phyloP scores from a whole-genome alignment of 345 rosid genomes.

The Moricandia arvensis region DNA sequence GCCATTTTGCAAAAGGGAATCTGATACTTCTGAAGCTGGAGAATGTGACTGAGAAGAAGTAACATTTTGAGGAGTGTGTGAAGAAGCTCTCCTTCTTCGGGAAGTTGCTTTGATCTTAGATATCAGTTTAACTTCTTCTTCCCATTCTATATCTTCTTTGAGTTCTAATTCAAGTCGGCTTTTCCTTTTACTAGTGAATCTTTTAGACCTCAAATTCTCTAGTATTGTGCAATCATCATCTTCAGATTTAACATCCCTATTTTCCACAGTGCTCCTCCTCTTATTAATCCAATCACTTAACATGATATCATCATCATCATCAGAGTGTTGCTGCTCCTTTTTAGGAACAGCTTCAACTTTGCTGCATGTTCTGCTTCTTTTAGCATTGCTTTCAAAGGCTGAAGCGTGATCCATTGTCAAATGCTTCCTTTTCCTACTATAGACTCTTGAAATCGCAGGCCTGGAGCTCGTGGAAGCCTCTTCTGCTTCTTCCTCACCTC shows the following conservation, averaged over 20 bases:
- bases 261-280: not conserved
- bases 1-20: conserved; percentile 13
- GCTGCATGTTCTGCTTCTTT: not conserved
- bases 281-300: not conserved
- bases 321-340: not conserved
- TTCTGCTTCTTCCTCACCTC: too few relatives aligned
- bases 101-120: not conserved
- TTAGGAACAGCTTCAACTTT: not conserved
- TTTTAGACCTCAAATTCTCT: not conserved
- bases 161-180: not conserved
- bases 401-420: not conserved
- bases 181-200: not conserved
- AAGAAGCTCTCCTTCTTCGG: conserved; percentile 5
- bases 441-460: not conserved
- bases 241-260: not conserved
- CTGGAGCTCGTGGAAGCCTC: too few relatives aligned
- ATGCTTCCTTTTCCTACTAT: not conserved
- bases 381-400: not conserved
- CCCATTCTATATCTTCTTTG: conserved; percentile 25
- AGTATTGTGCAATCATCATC: not conserved
- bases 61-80: not conserved
- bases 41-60: conserved; percentile 12
- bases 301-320: not conserved
- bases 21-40: conserved; percentile 22
- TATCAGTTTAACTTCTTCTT: not conserved